Percentiles rank a stretch among this genome's conserved stretches.
Evolutionary conservation across 805 yeast species (phyloP).

Genomic region (Ogataea pignaliae): DNA sequence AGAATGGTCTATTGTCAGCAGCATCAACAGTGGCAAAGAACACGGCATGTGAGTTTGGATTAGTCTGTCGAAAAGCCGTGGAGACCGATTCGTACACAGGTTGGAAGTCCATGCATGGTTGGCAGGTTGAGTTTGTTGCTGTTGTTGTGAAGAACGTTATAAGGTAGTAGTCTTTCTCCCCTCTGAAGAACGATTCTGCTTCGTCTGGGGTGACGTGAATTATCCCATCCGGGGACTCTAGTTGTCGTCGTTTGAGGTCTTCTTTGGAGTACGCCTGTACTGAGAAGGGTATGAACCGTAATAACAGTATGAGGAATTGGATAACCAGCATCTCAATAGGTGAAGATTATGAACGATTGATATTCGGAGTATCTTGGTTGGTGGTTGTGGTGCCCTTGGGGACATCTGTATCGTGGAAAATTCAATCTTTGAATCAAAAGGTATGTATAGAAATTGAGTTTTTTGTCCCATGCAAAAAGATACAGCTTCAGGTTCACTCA

Average conservation of each 20-base stretch:
- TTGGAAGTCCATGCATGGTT: constrained; percentile 41
- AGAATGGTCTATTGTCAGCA: constrained; percentile 36
- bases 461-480: too few species aligned
- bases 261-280: constrained; percentile 13
- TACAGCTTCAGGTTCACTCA: too few species aligned
- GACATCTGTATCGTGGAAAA: too few species aligned
- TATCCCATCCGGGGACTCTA: constrained; percentile 30
- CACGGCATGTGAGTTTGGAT: constrained; percentile 36
- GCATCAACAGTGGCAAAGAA: constrained; percentile 52
- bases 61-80: constrained; percentile 38
- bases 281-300: not conserved
- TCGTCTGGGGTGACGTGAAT: constrained; percentile 40
- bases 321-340: too few species aligned
- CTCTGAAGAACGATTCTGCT: constrained; percentile 36
- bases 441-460: too few species aligned
- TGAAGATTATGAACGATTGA: too few species aligned
- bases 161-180: constrained; percentile 48
- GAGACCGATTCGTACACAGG: constrained; percentile 39
- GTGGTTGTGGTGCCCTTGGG: too few species aligned
- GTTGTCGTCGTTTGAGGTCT: constrained; percentile 10
- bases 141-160: constrained; percentile 52
- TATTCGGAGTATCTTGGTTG: too few species aligned
- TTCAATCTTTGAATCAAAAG: too few species aligned
- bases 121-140: constrained; percentile 40
- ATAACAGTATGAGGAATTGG: not conserved